A percentile compares a stretch with the other conserved stretches of the same genome.
Conservation (phyloP, 805 yeast species). For the Ogataea paradorogensis region DNA sequence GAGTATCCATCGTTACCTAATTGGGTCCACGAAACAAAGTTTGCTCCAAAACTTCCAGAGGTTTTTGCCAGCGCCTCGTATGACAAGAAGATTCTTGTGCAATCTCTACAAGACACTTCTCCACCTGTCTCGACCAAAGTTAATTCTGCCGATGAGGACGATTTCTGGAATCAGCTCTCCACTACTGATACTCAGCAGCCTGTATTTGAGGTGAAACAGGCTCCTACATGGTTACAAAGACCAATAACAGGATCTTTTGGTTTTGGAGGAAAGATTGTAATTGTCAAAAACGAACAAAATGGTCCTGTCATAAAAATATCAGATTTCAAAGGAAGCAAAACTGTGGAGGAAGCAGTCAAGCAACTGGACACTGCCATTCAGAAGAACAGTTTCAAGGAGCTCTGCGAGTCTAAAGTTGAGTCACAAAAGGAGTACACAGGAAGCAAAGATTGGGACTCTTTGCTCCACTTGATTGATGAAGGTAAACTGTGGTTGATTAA, state of each 20-base stretch:
- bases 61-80: conserved; percentile 84
- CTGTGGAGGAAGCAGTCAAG: conserved; percentile 35
- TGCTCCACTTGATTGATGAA: conserved; percentile 47
- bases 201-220: conserved; percentile 65
- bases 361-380: conserved; percentile 56
- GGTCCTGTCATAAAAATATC: conserved; percentile 42
- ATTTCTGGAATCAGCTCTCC: conserved; percentile 81
- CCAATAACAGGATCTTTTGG: conserved; percentile 81
- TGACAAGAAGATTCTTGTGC: conserved; percentile 78
- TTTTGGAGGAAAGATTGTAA: conserved; percentile 86
- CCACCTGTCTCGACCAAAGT: conserved; percentile 49
- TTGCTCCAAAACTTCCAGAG: conserved; percentile 88
- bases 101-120: conserved; percentile 83
- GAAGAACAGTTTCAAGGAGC: conserved; percentile 47
- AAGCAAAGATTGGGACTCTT: conserved; percentile 58
- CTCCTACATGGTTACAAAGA: conserved; percentile 84
- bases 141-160: conserved; percentile 54
- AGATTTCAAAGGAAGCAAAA: conserved; percentile 32
- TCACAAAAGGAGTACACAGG: conserved; percentile 35
- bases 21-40: conserved; percentile 88
- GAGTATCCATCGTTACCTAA: conserved; percentile 89
- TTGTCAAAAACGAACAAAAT: conserved; percentile 37
- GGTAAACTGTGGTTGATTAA: conserved; percentile 53
- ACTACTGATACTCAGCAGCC: conserved; percentile 71
- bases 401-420: conserved; percentile 54